Conservation (phyloP, 495 filamentous ascomycete species). For the Aspergillus avenaceus region DNA sequence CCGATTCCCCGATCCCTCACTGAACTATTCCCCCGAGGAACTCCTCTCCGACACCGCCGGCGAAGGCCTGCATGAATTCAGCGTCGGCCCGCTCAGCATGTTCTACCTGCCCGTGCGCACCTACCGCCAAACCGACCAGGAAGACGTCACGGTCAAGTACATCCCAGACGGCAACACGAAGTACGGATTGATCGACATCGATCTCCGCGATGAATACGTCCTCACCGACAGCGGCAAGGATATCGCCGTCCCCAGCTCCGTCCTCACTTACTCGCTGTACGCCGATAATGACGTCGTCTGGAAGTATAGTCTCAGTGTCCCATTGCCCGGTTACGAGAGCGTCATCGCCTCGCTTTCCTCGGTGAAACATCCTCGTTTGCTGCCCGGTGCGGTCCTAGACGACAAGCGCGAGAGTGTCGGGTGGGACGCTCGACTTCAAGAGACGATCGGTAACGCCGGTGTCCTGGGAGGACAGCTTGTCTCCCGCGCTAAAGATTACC, state of each 20-base stretch:
- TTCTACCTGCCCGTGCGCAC: conserved; percentile 87
- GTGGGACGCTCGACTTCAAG: conserved; percentile 1
- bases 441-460: conserved; percentile 5
- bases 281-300: conserved; percentile 76
- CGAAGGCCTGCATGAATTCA: conserved; percentile 77
- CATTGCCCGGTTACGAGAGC: conserved; percentile 14
- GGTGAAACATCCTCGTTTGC: conserved; percentile 7
- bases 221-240: conserved; percentile 35
- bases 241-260: conserved; percentile 31
- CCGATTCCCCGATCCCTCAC: conserved; percentile 68
- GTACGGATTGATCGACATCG: conserved; percentile 84
- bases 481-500: conserved; percentile 1
- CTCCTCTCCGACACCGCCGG: conserved; percentile 28
- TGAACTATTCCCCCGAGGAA: conserved; percentile 15
- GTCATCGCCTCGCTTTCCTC: neutral
- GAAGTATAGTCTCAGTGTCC: conserved; percentile 52
- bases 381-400: conserved; percentile 11
- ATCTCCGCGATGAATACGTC: conserved; percentile 52
- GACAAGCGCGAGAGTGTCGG: conserved; percentile 4
- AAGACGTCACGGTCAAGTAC: conserved; percentile 82
- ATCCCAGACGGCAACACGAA: conserved; percentile 85
- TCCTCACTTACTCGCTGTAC: conserved; percentile 77
- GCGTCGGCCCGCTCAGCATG: conserved; percentile 82
- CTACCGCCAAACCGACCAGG: conserved; percentile 70
- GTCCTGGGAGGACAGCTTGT: conserved; percentile 7